Conservation (phyloP, 306 rosid species). For the Fagus sylvatica region DNA sequence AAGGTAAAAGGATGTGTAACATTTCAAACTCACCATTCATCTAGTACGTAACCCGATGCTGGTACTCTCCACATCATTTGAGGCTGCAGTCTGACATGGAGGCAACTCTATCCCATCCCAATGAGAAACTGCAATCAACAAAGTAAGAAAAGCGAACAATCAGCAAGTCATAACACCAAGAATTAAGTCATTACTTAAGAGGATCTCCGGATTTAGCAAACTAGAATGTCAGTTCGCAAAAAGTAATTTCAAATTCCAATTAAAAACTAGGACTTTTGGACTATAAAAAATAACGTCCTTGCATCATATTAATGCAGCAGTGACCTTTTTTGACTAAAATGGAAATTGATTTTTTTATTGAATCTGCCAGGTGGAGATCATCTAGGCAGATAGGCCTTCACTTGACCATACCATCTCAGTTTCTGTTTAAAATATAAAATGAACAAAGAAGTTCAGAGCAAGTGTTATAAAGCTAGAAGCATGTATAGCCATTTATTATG, state of each 20-base stretch:
- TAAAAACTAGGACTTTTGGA: no score
- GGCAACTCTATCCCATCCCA: conserved; percentile 78
- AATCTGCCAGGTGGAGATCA: background rate
- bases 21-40: conserved; percentile 74
- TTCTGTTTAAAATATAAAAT: background rate
- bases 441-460: background rate
- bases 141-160: conserved; percentile 8
- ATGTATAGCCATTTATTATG: background rate
- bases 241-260: background rate
- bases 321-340: background rate
- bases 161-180: background rate
- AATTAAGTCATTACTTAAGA: background rate
- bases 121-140: conserved; percentile 57
- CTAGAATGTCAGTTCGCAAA: conserved; percentile 7
- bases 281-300: background rate
- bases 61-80: conserved; percentile 28
- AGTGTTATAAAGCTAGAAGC: background rate
- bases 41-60: conserved; percentile 78
- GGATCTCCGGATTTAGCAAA: background rate
- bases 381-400: background rate
- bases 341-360: background rate
- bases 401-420: background rate
- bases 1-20: background rate
- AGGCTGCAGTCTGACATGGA: conserved; percentile 33
- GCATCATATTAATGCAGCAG: background rate